phyloP scores from a whole-genome alignment of 2,329 filamentous ascomycete genomes.

The Chaetomium sp. region DNA sequence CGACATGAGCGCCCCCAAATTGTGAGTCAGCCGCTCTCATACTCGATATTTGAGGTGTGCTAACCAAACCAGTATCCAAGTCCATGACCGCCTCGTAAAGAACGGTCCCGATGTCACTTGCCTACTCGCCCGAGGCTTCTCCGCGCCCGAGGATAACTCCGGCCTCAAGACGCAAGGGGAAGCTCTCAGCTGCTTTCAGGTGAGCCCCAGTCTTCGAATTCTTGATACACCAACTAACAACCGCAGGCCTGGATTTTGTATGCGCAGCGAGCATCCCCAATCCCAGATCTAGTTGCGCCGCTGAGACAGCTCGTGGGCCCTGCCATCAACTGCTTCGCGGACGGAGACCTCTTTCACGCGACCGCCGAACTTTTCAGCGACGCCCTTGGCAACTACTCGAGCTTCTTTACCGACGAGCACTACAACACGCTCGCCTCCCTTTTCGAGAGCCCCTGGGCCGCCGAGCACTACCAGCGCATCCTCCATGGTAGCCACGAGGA shows the following conservation, averaged over 20 bases:
- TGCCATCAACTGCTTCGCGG: slow-evolving; percentile 62
- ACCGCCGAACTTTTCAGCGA: slow-evolving; percentile 68
- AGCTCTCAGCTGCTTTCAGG: slow-evolving; percentile 63
- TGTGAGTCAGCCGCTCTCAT: slow-evolving; percentile 44
- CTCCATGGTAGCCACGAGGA: slow-evolving; percentile 64
- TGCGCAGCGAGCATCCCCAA: slow-evolving; percentile 64
- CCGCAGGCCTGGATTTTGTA: slow-evolving; percentile 72
- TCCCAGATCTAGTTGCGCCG: slow-evolving; percentile 58
- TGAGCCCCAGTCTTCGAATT: slow-evolving; percentile 34
- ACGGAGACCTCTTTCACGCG: slow-evolving; percentile 59
- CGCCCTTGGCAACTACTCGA: slow-evolving; percentile 64
- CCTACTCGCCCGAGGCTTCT: slow-evolving; percentile 46
- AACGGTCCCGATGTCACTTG: slow-evolving; percentile 46
- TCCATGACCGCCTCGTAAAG: slow-evolving; percentile 46
- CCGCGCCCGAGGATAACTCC: slow-evolving; percentile 31
- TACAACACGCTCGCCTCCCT: slow-evolving; percentile 60
- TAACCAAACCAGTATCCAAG: slow-evolving; percentile 39
- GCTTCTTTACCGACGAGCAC: slow-evolving; percentile 62
- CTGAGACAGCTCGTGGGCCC: slow-evolving; percentile 62
- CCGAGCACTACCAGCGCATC: slow-evolving; percentile 56
- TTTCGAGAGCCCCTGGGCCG: slow-evolving; percentile 62
- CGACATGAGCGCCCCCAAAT: slow-evolving; percentile 62
- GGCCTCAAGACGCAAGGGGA: slow-evolving; percentile 51
- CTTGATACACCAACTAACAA: neutral
- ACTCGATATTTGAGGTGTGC: neutral